phyloP scores from a whole-genome alignment of 805 yeast species.

The Starmera quercuum region DNA sequence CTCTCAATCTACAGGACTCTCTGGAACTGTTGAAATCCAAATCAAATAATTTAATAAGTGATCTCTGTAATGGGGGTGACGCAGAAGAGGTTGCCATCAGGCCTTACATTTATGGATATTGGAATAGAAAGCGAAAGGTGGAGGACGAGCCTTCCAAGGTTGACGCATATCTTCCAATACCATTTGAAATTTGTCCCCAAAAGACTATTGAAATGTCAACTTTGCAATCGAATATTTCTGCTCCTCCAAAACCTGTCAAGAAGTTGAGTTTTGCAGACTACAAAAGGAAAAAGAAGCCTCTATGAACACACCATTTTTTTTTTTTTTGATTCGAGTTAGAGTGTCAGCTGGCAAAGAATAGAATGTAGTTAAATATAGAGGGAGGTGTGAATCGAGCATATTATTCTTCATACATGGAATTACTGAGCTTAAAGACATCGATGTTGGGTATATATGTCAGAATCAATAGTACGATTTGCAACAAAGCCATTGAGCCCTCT shows the following conservation, averaged over 20 bases:
- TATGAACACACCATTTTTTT: no score
- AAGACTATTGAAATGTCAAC: neutral
- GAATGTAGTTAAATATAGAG: no score
- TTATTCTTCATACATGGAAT: no score
- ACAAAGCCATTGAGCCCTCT: no score
- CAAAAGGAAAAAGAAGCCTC: conserved; percentile 44
- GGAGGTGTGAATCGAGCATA: no score
- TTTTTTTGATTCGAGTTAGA: no score
- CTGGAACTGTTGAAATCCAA: conserved; percentile 5
- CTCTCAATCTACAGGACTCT: conserved; percentile 3
- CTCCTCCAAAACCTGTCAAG: conserved; percentile 29
- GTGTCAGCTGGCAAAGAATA: no score
- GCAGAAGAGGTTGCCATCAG: conserved; percentile 10
- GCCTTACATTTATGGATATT: conserved; percentile 14
- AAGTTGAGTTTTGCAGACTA: conserved; percentile 73
- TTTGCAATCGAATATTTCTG: neutral
- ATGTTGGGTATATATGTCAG: no score
- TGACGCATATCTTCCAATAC: conserved; percentile 18
- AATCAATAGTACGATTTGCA: no score
- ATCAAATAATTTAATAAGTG: conserved; percentile 1
- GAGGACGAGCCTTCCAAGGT: conserved; percentile 5
- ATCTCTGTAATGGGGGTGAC: neutral
- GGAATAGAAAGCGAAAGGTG: conserved; percentile 9
- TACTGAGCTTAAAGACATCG: no score
- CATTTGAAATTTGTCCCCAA: conserved; percentile 14